Evolutionary conservation across 352 stramenopile genomes (phyloP).

Genomic region (Phytophthora sp.): DNA sequence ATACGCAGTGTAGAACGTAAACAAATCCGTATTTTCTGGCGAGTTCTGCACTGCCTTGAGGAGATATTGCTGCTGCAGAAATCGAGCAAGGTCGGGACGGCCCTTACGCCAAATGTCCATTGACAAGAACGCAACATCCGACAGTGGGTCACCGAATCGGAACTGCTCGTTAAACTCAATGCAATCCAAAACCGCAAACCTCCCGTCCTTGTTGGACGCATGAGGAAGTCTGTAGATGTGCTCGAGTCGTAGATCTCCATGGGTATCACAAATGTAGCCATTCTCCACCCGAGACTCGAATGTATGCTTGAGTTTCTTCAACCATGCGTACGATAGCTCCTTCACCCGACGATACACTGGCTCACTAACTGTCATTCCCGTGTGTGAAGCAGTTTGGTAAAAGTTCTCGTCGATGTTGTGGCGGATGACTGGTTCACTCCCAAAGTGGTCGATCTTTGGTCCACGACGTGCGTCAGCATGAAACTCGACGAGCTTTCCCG

Average conservation of each 20-base stretch:
- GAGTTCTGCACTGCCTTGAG: constrained; percentile 53
- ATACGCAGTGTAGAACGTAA: constrained; percentile 71
- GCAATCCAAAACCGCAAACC: constrained; percentile 69
- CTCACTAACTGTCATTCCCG: constrained; percentile 50
- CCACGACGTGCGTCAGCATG: constrained; percentile 60
- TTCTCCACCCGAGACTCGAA: constrained; percentile 57
- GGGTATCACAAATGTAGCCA: constrained; percentile 70
- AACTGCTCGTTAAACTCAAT: constrained; percentile 88
- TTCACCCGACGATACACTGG: constrained; percentile 60
- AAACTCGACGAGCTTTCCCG: constrained; percentile 57
- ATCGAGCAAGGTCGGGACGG: constrained; percentile 55
- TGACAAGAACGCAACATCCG: constrained; percentile 69
- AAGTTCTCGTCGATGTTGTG: constrained; percentile 82
- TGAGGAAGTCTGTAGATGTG: constrained; percentile 62
- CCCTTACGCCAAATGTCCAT: constrained; percentile 78
- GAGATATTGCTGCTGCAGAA: constrained; percentile 63
- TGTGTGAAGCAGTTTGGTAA: constrained; percentile 58
- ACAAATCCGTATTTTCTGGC: constrained; percentile 53
- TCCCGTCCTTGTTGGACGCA: background rate
- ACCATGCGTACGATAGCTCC: constrained; percentile 53
- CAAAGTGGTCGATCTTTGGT: constrained; percentile 65
- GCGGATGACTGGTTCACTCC: constrained; percentile 53
- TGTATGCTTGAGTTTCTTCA: constrained; percentile 46
- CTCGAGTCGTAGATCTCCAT: constrained; percentile 72
- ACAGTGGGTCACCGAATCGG: constrained; percentile 67